Conservation (phyloP, 2,329 filamentous ascomycete genomes). For the Talaromyces funiculosus region DNA sequence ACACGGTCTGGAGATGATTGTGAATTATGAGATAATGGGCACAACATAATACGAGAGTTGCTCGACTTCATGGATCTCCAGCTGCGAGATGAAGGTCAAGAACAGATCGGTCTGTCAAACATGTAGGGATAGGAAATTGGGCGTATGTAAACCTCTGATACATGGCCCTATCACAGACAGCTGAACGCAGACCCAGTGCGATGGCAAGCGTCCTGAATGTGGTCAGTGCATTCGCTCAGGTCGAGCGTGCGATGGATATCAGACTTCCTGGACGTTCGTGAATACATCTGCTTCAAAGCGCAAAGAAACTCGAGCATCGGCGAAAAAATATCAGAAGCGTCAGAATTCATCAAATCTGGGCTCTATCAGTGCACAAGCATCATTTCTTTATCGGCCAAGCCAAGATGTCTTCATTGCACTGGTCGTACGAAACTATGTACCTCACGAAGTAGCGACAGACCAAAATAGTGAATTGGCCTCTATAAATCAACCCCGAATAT, state of each 20-base stretch:
- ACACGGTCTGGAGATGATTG: background rate
- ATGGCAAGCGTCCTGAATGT: constrained; percentile 24
- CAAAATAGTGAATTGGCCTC: background rate
- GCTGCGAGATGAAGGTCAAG: constrained; percentile 17
- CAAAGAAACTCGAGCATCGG: too few species aligned
- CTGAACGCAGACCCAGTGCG: constrained; percentile 16
- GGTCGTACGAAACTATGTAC: background rate
- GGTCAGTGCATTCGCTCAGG: constrained; percentile 22
- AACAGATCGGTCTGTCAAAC: constrained; percentile 16
- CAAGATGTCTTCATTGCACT: background rate
- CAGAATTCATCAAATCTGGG: too few species aligned
- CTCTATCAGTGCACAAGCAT: background rate
- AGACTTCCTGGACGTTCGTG: constrained; percentile 19
- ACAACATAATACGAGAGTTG: background rate
- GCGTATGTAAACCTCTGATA: constrained; percentile 11
- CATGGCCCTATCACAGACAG: background rate
- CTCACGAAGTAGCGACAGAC: background rate
- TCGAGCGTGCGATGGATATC: constrained; percentile 22
- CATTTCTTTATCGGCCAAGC: background rate
- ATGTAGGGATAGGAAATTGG: constrained; percentile 19
- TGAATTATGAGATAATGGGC: background rate
- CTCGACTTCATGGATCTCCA: background rate
- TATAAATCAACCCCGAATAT: constrained; percentile 24
- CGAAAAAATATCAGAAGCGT: too few species aligned
- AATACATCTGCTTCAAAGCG: background rate